These are phyloP conservation scores for Naumovozyma castellii DNA, from an alignment of 805 yeast species.

Conservation along the genomic window DNA sequence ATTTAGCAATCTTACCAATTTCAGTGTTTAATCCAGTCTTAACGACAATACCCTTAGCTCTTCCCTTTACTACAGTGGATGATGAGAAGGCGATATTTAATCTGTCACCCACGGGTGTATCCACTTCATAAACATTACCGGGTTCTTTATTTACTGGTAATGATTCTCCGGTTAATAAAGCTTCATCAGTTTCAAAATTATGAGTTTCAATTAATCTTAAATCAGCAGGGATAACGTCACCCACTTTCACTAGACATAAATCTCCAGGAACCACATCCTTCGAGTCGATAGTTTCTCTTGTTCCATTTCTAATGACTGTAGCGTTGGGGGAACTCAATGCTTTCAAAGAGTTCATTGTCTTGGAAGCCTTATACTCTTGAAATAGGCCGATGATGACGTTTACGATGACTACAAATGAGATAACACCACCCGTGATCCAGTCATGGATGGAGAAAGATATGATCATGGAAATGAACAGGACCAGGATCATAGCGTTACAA, in stretches of 20 bases:
- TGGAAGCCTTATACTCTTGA: constrained; percentile 92
- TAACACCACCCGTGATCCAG: constrained; percentile 86
- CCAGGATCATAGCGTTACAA: constrained; percentile 83
- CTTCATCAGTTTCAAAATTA: constrained; percentile 81
- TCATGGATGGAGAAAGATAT: constrained; percentile 86
- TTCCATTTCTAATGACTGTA: constrained; percentile 71
- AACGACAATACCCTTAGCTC: constrained; percentile 83
- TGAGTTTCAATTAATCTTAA: constrained; percentile 65
- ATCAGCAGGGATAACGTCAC: constrained; percentile 96
- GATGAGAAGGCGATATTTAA: constrained; percentile 86
- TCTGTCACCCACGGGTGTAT: constrained; percentile 57
- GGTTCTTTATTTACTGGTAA: constrained; percentile 65
- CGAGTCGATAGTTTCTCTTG: constrained; percentile 66
- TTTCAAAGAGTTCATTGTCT: constrained; percentile 85
- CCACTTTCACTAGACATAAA: constrained; percentile 75
- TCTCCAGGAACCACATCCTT: constrained; percentile 92
- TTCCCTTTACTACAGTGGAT: constrained; percentile 89
- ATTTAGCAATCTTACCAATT: constrained; percentile 90
- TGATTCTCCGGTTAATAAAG: constrained; percentile 90
- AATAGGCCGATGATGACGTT: constrained; percentile 93
- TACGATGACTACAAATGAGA: constrained; percentile 78
- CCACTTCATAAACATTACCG: constrained; percentile 32
- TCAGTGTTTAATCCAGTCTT: constrained; percentile 89
- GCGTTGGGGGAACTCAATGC: constrained; percentile 92
- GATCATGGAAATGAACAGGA: constrained; percentile 80